Evolutionary conservation across 1,139 yeast species (phyloP).

Genomic region (Blastobotrys ciferrii): DNA sequence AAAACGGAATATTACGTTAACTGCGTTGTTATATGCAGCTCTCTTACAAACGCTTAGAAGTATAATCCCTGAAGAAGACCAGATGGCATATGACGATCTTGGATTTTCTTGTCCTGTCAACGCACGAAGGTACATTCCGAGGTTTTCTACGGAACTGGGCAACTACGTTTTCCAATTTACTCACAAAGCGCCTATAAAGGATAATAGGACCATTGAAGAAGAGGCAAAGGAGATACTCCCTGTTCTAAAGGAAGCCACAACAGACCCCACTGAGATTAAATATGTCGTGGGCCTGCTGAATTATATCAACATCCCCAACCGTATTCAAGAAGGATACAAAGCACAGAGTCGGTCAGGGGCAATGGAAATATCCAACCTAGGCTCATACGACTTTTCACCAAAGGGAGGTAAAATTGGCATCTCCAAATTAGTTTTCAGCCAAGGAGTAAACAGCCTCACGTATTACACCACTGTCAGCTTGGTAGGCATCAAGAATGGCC

Average conservation of each 20-base stretch:
- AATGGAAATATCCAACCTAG: constrained; percentile 28
- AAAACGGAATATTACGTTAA: constrained; percentile 9
- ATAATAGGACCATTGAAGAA: constrained; percentile 7
- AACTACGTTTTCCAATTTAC: constrained; percentile 21
- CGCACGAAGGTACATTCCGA: constrained; percentile 21
- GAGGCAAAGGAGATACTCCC: constrained; percentile 14
- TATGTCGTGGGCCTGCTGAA: constrained; percentile 20
- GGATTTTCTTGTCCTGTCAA: constrained; percentile 22
- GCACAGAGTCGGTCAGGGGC: constrained; percentile 15
- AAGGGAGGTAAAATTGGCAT: constrained; percentile 9
- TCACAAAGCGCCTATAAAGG: constrained; percentile 10
- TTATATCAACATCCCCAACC: constrained; percentile 17
- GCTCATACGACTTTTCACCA: constrained; percentile 15
- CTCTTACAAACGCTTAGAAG: constrained; percentile 12
- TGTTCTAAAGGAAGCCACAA: constrained; percentile 10
- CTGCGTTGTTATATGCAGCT: constrained; percentile 13
- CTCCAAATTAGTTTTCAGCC: constrained; percentile 16
- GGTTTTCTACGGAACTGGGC: constrained; percentile 15
- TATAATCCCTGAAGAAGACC: constrained; percentile 10
- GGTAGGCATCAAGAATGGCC: constrained; percentile 12
- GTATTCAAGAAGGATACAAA: constrained; percentile 9
- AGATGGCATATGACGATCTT: constrained; percentile 12
- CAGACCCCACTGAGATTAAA: constrained; percentile 12
- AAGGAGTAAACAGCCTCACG: constrained; percentile 16
- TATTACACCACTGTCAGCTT: constrained; percentile 15